Conservation (phyloP, 163 green algal species). For the Scenedesmus sp. region DNA sequence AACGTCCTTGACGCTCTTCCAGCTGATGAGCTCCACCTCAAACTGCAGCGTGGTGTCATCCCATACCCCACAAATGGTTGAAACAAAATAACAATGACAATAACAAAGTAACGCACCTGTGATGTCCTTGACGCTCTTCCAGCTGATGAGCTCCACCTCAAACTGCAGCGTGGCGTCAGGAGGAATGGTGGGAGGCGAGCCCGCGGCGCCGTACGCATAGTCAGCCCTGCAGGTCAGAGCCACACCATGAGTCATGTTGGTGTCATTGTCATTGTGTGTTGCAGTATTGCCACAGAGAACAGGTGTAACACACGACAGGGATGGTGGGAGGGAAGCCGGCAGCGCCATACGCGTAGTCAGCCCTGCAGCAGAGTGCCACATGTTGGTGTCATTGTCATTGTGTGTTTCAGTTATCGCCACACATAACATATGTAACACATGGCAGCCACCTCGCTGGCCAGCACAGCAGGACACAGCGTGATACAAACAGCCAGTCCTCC, state of each 20-base stretch:
- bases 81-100: not conserved
- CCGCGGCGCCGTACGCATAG: conserved; percentile 89
- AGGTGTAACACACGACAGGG: not conserved
- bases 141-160: conserved; percentile 90
- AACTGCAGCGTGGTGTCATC: conserved; percentile 83
- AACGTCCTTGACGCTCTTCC: conserved; percentile 56
- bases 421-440: not conserved
- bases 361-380: conserved; percentile 1
- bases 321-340: conserved; percentile 87
- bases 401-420: no score
- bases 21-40: conserved; percentile 90
- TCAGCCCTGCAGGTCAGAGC: conserved; percentile 60
- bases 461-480: no score
- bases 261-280: no score
- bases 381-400: no score
- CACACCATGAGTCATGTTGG: not conserved
- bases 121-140: conserved; percentile 90
- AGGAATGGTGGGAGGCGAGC: conserved; percentile 89
- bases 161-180: conserved; percentile 84
- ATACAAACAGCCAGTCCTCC: not conserved
- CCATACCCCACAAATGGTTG: conserved; percentile 60
- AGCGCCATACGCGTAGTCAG: conserved; percentile 91
- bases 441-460: not conserved
- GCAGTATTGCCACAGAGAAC: no score
- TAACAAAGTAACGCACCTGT: conserved; percentile 8